These are phyloP conservation scores for Cupressus sempervirens DNA, from an alignment of 75 land plant species.

Conservation along the genomic window DNA sequence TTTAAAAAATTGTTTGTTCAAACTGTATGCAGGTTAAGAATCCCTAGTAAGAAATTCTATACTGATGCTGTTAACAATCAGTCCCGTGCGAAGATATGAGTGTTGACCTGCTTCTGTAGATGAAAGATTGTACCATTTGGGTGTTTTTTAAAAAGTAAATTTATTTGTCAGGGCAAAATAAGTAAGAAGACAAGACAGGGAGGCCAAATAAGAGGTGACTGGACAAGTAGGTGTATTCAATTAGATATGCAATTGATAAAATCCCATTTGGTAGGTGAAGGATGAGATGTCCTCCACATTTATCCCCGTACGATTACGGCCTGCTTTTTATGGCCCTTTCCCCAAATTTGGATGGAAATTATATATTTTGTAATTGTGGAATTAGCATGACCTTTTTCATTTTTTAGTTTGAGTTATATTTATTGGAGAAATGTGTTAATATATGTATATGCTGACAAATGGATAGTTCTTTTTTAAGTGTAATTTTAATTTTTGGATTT, in stretches of 20 bases:
- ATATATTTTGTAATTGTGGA: too few species aligned
- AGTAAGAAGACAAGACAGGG: not conserved
- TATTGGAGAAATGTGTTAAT: too few species aligned
- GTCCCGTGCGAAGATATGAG: not conserved
- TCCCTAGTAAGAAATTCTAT: not conserved
- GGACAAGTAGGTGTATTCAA: too few species aligned
- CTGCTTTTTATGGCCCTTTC: not conserved
- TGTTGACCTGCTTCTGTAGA: not conserved
- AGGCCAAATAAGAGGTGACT: not conserved
- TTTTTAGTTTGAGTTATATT: too few species aligned
- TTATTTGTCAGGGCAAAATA: not conserved
- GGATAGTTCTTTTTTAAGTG: too few species aligned
- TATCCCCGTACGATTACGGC: not conserved
- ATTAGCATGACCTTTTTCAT: too few species aligned
- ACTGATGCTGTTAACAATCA: not conserved
- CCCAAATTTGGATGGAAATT: too few species aligned
- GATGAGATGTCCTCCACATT: not conserved
- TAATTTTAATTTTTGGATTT: too few species aligned
- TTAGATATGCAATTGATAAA: not conserved
- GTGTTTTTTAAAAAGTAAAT: not conserved
- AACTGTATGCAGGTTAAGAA: not conserved
- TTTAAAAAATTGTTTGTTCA: not conserved
- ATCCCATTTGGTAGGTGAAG: not conserved
- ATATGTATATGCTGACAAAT: too few species aligned
- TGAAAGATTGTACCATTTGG: not conserved